These are phyloP conservation scores for Porogramme epimiltina DNA, from an alignment of 1,284 basidiomycete genomes.

Conservation along the genomic window DNA sequence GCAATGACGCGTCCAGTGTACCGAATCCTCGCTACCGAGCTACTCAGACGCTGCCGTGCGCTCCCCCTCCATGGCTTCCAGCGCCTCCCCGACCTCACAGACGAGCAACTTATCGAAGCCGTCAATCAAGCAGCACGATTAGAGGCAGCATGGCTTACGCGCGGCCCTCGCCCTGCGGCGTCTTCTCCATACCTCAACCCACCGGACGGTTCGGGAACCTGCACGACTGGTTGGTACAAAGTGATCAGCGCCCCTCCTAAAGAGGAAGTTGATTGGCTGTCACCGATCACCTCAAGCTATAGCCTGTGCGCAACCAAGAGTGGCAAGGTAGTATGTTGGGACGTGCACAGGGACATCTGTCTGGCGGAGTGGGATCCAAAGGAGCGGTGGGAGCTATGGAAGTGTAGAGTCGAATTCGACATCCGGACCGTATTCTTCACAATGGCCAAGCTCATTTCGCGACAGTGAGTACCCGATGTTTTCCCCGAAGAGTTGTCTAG, in stretches of 20 bases:
- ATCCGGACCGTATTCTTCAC: constrained; percentile 70
- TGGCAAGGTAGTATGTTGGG: constrained; percentile 78
- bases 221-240: constrained; percentile 52
- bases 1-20: constrained; percentile 65
- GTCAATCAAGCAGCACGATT: constrained; percentile 63
- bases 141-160: constrained; percentile 62
- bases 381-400: constrained; percentile 73
- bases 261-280: constrained; percentile 75
- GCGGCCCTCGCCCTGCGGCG: constrained; percentile 52
- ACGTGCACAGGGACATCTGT: constrained; percentile 57
- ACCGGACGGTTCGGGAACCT: constrained; percentile 2
- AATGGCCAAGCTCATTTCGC: constrained; percentile 63
- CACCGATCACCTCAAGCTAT: constrained; percentile 73
- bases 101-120: constrained; percentile 55
- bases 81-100: constrained; percentile 61
- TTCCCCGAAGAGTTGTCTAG: not conserved
- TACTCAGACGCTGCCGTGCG: constrained; percentile 65
- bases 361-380: constrained; percentile 69
- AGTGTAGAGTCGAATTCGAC: constrained; percentile 74
- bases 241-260: constrained; percentile 61
- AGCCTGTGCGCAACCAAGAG: constrained; percentile 72
- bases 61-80: constrained; percentile 70
- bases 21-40: constrained; percentile 57
- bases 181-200: constrained; percentile 21
- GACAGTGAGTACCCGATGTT: constrained; percentile 44